Evolutionary conservation across 305 asterid species (phyloP), one percentile per base, ranked within the genome.

Genomic region (Salvia sclarea): DNA sequence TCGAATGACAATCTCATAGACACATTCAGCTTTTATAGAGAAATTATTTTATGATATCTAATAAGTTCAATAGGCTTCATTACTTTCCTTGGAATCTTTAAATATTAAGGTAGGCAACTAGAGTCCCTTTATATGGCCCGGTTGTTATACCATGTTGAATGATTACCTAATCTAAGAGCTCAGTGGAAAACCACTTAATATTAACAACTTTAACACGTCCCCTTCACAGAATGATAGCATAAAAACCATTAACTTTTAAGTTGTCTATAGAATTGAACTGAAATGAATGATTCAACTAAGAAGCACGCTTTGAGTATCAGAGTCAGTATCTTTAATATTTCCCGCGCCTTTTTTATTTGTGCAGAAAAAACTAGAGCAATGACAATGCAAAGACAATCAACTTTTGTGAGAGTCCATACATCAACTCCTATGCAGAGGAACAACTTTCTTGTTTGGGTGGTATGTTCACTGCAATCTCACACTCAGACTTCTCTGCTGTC

Each of bases 381-480:
- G 87, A 95, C 99, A 30, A 78, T 91, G 85, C 86, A 75, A 62
- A 85, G 99, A 80, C 99, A 95, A 61, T 89, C 98, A 3, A 88
- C 94, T 59, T 91, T 95, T 76, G 99, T 91, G 56, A 87, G 96
- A 83, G 95, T 80, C 68, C 96, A 95, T 55, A 84, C 95, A 54
- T 89, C 99, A 70, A 85, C 78, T 86, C 88, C 91, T 57, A 82
- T 86, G 86, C 83, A 86, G 71, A 82, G 85, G 74, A 85, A 86
- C 72, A 73, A 88, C 37, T 48, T 88, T 72, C 86, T 91, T 41
- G 83, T 91, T 75, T 95, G 98, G 98, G 94, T 88, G 99, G 99
- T 95, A 77, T 13, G 89, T 73, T 55, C 52, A 38, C 63, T 65
- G 5, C 47, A 37, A 41, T 63, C 67, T 62, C 71, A 35, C 40